Conservation (phyloP, 352 stramenopile species). For the Pythium rishiriense region DNA sequence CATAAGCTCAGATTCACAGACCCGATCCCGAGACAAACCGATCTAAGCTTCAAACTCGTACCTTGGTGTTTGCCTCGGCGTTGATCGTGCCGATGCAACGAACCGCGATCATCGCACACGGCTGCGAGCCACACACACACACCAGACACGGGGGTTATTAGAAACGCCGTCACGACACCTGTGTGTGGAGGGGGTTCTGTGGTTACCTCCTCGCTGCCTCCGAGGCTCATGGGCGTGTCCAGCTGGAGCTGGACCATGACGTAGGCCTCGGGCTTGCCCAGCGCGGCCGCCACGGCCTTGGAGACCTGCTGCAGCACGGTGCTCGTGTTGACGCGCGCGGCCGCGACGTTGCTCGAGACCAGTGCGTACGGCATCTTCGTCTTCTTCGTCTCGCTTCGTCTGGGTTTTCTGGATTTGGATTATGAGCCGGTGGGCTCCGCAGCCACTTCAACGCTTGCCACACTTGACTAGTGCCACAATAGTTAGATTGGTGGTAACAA, state of each 20-base stretch:
- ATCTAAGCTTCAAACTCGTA: too few species aligned
- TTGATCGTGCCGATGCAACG: conserved; percentile 7
- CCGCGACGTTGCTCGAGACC: conserved; percentile 38
- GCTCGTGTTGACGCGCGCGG: conserved; percentile 30
- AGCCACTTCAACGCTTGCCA: too few species aligned
- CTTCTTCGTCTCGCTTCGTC: background rate
- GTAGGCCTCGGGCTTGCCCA: conserved; percentile 20
- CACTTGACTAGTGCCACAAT: too few species aligned
- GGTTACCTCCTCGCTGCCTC: conserved; percentile 30
- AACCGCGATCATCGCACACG: conserved; percentile 2
- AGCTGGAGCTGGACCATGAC: conserved; percentile 45
- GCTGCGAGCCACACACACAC: background rate
- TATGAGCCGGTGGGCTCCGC: too few species aligned
- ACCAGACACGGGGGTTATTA: too few species aligned
- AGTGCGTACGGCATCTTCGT: conserved; percentile 35
- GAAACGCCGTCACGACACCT: too few species aligned
- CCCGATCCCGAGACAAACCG: too few species aligned
- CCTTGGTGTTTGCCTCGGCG: background rate
- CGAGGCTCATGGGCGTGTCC: conserved; percentile 37
- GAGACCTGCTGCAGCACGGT: conserved; percentile 28
- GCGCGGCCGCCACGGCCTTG: conserved; percentile 32
- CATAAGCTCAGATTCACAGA: too few species aligned
- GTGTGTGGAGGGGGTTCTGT: background rate
- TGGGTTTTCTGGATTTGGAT: background rate
- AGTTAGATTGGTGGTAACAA: too few species aligned